Evolutionary conservation across 371 early-diverging fungal species (phyloP), one percentile per base, ranked within the genome.

Genomic region (Nematocida minor): DNA sequence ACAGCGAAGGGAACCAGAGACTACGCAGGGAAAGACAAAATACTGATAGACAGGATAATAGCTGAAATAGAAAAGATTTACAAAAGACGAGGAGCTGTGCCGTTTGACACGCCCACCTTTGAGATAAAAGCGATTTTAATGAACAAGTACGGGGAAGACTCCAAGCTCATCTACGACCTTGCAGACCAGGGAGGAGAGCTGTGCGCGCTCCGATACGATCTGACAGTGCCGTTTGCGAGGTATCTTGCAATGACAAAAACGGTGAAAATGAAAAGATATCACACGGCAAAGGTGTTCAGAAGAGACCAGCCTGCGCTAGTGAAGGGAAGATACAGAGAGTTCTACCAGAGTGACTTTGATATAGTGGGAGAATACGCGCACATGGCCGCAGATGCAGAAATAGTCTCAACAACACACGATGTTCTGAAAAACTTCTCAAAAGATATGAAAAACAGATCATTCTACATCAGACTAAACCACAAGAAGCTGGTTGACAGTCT

Each of bases 131-230:
- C 94, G 81, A 93, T 96, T 69, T 89, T 98, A 42, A 81, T 90
- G n/a, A 94, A 95, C 78, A 98, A 98, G 85, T 98, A 96, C 82
- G 97, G 97, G 34, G 99, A 98, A 84, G 99, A 98, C 88, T 89
- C 90, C 83, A 96, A 96, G 87, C 88, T 96, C 68, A 96, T 97
- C 80, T 98, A 94, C 82, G 95, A 98, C 83, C 87, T 98, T 55
- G 90, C 91, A 80, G 95, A 97, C 84, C 96, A 96, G 83, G 97
- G 97, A 42, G 99, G 97, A 36, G 97, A 97, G 82, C 87, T 90
- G 83, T 95, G 94, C 80, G 91, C 96, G 2, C 87, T 98, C 34
- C 89, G 97, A 48, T 98, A 98, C 80, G 97, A 98, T 86, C 86
- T 98, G 79, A 98, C 99, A 0, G 97, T 97, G 20, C 96, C 97